Conservation (phyloP, 2,329 filamentous ascomycete species). For the Alternaria gansuensis region DNA sequence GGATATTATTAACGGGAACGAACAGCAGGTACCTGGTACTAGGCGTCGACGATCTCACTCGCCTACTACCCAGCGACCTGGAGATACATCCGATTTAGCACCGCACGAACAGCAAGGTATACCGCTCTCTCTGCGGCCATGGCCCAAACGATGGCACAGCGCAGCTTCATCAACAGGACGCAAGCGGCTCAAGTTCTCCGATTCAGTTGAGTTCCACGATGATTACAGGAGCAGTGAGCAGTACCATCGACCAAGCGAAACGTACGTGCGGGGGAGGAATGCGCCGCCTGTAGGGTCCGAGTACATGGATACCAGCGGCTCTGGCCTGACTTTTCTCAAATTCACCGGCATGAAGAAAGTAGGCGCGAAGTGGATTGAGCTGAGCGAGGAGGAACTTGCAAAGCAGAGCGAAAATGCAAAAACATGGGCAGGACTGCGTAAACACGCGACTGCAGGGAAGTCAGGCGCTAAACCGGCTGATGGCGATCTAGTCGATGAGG, state of each 20-base stretch:
- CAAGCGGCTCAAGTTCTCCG: conserved; percentile 35
- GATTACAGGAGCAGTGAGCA: conserved; percentile 28
- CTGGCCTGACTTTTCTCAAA: conserved; percentile 26
- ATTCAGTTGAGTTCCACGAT: conserved; percentile 30
- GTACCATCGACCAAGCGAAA: conserved; percentile 29
- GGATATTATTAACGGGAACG: neutral
- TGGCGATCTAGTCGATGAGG: neutral
- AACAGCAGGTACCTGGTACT: conserved; percentile 9
- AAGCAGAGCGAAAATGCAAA: conserved; percentile 9
- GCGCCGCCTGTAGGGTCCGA: conserved; percentile 35
- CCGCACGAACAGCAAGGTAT: conserved; percentile 4
- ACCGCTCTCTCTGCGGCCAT: conserved; percentile 13
- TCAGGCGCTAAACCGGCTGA: neutral
- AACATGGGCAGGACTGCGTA: conserved; percentile 5
- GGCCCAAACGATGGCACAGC: conserved; percentile 19
- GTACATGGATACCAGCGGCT: conserved; percentile 44
- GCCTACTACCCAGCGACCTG: conserved; percentile 9
- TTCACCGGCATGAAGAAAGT: conserved; percentile 40
- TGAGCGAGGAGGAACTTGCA: conserved; percentile 29
- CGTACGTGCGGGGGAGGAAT: conserved; percentile 41
- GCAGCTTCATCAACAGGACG: conserved; percentile 13
- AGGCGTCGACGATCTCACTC: conserved; percentile 23
- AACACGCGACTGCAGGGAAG: neutral
- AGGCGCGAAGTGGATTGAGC: conserved; percentile 35
- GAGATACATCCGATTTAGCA: neutral